phyloP scores from a whole-genome alignment of 805 yeast species.

The Saturnispora dispora region DNA sequence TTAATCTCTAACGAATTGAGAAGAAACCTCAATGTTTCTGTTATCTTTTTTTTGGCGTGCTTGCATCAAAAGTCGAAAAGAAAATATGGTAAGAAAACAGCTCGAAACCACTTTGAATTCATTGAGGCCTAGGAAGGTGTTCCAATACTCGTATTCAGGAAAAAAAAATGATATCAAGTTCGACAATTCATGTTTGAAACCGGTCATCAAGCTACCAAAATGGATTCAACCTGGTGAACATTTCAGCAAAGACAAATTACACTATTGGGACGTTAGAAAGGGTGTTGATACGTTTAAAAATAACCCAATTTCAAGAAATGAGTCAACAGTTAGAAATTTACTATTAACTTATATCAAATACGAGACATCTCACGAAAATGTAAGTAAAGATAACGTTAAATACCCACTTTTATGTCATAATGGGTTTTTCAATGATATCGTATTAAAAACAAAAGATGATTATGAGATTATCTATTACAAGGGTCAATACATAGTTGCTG shows the following conservation, averaged over 20 bases:
- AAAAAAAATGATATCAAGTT: neutral
- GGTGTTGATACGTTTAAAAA: conserved; percentile 2
- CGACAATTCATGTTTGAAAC: neutral
- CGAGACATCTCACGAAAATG: neutral
- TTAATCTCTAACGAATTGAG: no score
- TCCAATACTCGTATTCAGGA: neutral
- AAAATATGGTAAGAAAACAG: neutral
- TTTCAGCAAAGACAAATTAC: neutral
- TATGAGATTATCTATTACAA: conserved; percentile 10
- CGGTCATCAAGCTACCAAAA: neutral
- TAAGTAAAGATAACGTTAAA: neutral
- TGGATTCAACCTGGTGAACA: conserved; percentile 1
- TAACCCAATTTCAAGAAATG: neutral
- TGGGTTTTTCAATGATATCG: conserved; percentile 11
- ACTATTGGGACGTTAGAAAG: neutral
- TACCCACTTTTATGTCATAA: conserved; percentile 10
- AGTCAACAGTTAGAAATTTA: conserved; percentile 6
- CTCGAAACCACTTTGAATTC: neutral
- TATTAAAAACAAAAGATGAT: neutral
- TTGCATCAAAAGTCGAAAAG: neutral
- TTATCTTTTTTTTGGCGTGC: neutral
- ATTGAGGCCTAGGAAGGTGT: neutral
- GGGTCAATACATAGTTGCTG: conserved; percentile 9
- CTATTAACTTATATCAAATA: conserved; percentile 8
- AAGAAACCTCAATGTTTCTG: neutral